Evolutionary conservation across 768 basidiomycete species (phyloP).

Genomic region (Pisolithus microcarpus): DNA sequence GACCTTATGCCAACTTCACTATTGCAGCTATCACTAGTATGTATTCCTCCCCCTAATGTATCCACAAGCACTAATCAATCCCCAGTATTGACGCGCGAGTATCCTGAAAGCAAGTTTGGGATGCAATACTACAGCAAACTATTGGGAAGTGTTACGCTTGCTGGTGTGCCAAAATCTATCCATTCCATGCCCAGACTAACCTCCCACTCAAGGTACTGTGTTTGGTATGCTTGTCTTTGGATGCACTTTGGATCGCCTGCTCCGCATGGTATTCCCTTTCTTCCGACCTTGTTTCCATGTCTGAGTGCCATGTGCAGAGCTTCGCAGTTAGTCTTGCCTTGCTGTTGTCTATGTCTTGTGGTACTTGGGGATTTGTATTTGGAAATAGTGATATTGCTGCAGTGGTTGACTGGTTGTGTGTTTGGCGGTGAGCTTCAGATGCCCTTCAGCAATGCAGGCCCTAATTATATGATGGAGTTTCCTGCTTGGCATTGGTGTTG

Average conservation of each 20-base stretch:
- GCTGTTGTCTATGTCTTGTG: slow-evolving; percentile 64
- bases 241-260: slow-evolving; percentile 78
- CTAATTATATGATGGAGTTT: slow-evolving; percentile 41
- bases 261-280: slow-evolving; percentile 66
- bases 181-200: slow-evolving; percentile 41
- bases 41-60: slow-evolving; percentile 15
- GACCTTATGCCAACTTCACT: background rate
- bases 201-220: slow-evolving; percentile 62
- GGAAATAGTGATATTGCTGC: slow-evolving; percentile 40
- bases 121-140: slow-evolving; percentile 53
- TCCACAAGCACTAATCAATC: background rate
- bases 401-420: slow-evolving; percentile 58
- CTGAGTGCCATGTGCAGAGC: slow-evolving; percentile 44
- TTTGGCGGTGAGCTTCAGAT: slow-evolving; percentile 46
- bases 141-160: slow-evolving; percentile 67
- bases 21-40: slow-evolving; percentile 59
- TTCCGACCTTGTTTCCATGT: background rate
- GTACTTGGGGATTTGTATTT: slow-evolving; percentile 47
- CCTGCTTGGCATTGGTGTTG: slow-evolving; percentile 81
- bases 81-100: slow-evolving; percentile 64
- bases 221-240: slow-evolving; percentile 80
- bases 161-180: slow-evolving; percentile 47
- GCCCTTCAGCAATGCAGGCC: background rate
- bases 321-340: slow-evolving; percentile 75
- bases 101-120: slow-evolving; percentile 47